Base-by-base conservation (phyloP, 2,329 filamentous ascomycete species). In the Colletotrichum sp. region DNA sequence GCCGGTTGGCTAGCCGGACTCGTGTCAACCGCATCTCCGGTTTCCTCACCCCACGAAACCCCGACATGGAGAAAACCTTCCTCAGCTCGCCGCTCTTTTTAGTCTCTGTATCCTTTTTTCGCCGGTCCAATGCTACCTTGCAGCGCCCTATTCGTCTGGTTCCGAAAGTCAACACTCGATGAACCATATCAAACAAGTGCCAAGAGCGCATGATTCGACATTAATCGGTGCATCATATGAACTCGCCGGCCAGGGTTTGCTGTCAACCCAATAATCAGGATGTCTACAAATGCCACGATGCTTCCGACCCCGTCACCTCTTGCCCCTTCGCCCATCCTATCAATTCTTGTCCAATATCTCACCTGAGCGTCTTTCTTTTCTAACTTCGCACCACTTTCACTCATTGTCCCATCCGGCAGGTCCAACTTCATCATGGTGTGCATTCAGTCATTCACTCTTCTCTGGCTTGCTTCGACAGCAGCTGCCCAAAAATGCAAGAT, bases 401-500 rank as follows among this genome's bases (percentile, higher is more conserved):
- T 70, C 74, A 67, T 66, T 76, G 25, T 32, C 16, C n/a, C 22
- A 52, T n/a, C n/a, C 30, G 74, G 74, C 71, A 28, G 71, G 71
- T 55, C 71, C 74, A 66, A 71, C 22, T 61, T 39, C 74, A 75
- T n/a, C 28, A 76, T 76, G 71, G 52, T 55, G 19, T 67, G 55
- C 32, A 48, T n/a, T 25, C 48, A 61, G 48, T 75, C 71, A 11
- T 44, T 76, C 59, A 32, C 52, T 71, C 59, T 76, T 16, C 22
- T 76, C 12, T 75, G 65, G 16, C 28, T 76, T 5, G 66, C 67
- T 39, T 71, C 71, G 15, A 28, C 19, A 12, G 74, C 59, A 28
- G 52, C 68, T 39, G 36, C 71, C 13, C 74, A 76, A 22, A 27
- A 70, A 32, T 86, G 84, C 76, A 79, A 81, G 4, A 73, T 89